Conservation (phyloP, 805 yeast species). For the Yamadazyma scolyti region DNA sequence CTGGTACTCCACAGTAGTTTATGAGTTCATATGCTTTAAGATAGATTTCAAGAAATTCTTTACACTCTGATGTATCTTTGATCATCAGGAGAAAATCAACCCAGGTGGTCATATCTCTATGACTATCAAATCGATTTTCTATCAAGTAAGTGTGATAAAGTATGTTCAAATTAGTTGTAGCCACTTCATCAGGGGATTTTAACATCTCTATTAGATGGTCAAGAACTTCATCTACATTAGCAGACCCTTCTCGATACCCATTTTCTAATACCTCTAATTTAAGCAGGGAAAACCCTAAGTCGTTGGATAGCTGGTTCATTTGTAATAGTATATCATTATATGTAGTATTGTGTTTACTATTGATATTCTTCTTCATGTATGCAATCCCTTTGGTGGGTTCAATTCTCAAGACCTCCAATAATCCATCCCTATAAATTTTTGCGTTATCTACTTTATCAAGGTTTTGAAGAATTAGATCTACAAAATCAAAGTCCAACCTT, state of each 20-base stretch:
- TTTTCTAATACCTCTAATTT: conserved; percentile 35
- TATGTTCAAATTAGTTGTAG: conserved; percentile 20
- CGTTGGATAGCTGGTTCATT: conserved; percentile 16
- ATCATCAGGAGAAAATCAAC: conserved; percentile 27
- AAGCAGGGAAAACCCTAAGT: conserved; percentile 23
- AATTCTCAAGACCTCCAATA: conserved; percentile 28
- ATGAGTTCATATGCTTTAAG: conserved; percentile 32
- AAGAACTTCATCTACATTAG: conserved; percentile 20
- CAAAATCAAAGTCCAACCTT: conserved; percentile 1
- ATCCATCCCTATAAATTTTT: conserved; percentile 23
- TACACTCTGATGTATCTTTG: conserved; percentile 23
- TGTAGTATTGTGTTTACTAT: conserved; percentile 19
- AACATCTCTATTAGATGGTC: conserved; percentile 21
- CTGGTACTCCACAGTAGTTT: conserved; percentile 1
- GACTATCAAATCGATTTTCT: conserved; percentile 22
- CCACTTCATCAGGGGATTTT: conserved; percentile 13
- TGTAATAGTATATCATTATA: conserved; percentile 30
- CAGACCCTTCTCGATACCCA: conserved; percentile 17
- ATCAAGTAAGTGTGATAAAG: conserved; percentile 23
- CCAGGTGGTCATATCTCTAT: conserved; percentile 28
- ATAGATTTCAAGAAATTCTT: conserved; percentile 23
- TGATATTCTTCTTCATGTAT: conserved; percentile 27
- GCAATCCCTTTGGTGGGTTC: conserved; percentile 25
- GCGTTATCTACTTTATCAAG: conserved; percentile 15
- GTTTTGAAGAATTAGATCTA: conserved; percentile 7